Evolutionary conservation across 129 eudicot genomes (phyloP).

Genomic region (Pseudognaphalium luteoalbum): DNA sequence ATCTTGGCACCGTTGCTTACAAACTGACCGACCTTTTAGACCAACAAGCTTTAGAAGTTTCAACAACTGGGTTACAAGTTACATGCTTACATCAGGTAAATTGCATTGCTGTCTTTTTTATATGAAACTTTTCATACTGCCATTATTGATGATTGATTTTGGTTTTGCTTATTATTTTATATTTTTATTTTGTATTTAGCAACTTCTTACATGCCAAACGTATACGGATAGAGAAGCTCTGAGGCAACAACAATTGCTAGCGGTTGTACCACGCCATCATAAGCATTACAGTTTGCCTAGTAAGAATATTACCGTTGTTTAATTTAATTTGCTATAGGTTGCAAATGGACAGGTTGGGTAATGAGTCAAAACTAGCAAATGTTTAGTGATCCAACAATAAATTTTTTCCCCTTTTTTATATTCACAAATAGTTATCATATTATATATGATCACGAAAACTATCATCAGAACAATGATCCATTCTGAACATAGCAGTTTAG

Average conservation of each 20-base stretch:
- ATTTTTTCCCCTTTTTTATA: background rate
- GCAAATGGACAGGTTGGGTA: background rate
- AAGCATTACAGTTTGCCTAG: slow-evolving; percentile 95
- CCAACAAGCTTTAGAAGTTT: slow-evolving; percentile 72
- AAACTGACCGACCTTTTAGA: slow-evolving; percentile 80
- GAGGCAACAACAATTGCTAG: slow-evolving; percentile 89
- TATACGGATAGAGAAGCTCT: slow-evolving; percentile 90
- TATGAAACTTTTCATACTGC: background rate
- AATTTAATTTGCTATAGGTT: background rate
- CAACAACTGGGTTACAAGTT: slow-evolving; percentile 61
- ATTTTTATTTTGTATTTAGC: slow-evolving; percentile 38
- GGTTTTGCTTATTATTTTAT: no score
- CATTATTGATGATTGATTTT: slow-evolving; percentile 23
- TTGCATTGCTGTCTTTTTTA: background rate
- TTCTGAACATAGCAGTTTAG: background rate
- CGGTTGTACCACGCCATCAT: slow-evolving; percentile 91
- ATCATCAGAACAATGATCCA: background rate
- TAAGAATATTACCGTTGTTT: slow-evolving; percentile 37
- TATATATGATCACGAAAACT: background rate
- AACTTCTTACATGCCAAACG: slow-evolving; percentile 91
- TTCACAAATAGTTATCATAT: background rate
- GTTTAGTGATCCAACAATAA: background rate
- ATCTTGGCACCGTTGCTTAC: slow-evolving; percentile 96
- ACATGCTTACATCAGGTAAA: slow-evolving; percentile 80
- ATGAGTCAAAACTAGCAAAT: background rate